Evolutionary conservation across 2,329 filamentous ascomycete genomes (phyloP).

Genomic region (Pseudogymnoascus sp.): DNA sequence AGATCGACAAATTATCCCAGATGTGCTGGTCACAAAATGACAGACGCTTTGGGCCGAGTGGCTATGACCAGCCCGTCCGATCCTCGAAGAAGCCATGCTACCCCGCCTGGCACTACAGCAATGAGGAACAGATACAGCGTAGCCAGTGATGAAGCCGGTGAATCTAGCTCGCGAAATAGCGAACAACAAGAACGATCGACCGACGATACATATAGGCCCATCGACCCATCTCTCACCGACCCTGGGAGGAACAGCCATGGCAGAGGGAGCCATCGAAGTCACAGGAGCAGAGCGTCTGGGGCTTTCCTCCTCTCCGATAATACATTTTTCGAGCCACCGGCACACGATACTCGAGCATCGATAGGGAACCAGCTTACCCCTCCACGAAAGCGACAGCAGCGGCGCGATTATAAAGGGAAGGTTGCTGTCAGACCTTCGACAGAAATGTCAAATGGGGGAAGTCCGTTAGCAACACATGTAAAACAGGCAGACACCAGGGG

Average conservation of each 20-base stretch:
- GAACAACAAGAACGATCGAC: neutral
- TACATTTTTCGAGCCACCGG: slow-evolving; percentile 18
- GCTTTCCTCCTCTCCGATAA: slow-evolving; percentile 26
- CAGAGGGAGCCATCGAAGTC: slow-evolving; percentile 23
- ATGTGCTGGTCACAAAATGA: slow-evolving; percentile 3
- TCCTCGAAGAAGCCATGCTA: slow-evolving; percentile 4
- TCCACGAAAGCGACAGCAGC: slow-evolving; percentile 16
- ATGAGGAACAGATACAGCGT: neutral
- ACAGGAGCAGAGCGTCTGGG: slow-evolving; percentile 23
- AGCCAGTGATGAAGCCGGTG: neutral
- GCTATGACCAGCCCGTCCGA: slow-evolving; percentile 6
- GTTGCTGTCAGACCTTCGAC: slow-evolving; percentile 17
- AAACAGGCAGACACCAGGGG: slow-evolving; percentile 14
- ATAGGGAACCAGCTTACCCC: slow-evolving; percentile 9
- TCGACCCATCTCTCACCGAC: neutral
- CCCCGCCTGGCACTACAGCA: neutral
- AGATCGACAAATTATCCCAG: neutral
- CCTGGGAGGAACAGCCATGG: slow-evolving; percentile 15
- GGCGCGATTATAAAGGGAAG: slow-evolving; percentile 24
- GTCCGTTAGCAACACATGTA: slow-evolving; percentile 22
- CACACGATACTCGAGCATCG: slow-evolving; percentile 1
- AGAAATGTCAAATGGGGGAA: slow-evolving; percentile 20
- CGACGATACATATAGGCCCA: neutral
- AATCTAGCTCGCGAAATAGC: slow-evolving; percentile 2
- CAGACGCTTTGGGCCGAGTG: neutral